Percentiles rank a stretch among this genome's conserved stretches.
phyloP scores from a whole-genome alignment of 371 early-diverging fungal genomes.

The Blakeslea trispora region DNA sequence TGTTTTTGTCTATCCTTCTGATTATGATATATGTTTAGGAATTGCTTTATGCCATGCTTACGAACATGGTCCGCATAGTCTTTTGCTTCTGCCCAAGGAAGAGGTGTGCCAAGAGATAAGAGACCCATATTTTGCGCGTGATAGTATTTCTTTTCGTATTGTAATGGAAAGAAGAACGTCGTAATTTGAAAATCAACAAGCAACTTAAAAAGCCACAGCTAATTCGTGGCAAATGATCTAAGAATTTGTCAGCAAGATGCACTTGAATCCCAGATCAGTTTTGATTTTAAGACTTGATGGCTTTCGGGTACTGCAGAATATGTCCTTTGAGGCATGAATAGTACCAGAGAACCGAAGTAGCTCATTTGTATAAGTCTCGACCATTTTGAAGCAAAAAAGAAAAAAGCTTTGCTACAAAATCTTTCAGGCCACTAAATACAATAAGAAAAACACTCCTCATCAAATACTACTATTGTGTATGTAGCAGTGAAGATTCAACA shows the following conservation, averaged over 20 bases:
- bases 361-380: no score
- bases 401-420: no score
- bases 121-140: constrained; percentile 77
- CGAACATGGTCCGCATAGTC: constrained; percentile 87
- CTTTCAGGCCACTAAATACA: background rate
- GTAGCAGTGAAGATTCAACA: background rate
- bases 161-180: constrained; percentile 7
- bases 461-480: background rate
- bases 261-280: background rate
- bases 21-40: constrained; percentile 83
- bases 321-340: no score
- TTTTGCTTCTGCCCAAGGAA: constrained; percentile 91
- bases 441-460: constrained; percentile 1
- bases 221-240: background rate
- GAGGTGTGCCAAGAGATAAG: constrained; percentile 93
- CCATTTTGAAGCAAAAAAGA: no score
- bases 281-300: background rate
- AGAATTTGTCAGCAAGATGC: background rate
- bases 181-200: background rate
- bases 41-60: constrained; percentile 92
- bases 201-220: background rate
- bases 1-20: constrained; percentile 79
- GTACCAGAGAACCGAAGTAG: no score
- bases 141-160: constrained; percentile 4
- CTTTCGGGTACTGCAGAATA: background rate